Base-by-base conservation (phyloP, 1,284 basidiomycete species). In the Sporisorium reilianum region DNA sequence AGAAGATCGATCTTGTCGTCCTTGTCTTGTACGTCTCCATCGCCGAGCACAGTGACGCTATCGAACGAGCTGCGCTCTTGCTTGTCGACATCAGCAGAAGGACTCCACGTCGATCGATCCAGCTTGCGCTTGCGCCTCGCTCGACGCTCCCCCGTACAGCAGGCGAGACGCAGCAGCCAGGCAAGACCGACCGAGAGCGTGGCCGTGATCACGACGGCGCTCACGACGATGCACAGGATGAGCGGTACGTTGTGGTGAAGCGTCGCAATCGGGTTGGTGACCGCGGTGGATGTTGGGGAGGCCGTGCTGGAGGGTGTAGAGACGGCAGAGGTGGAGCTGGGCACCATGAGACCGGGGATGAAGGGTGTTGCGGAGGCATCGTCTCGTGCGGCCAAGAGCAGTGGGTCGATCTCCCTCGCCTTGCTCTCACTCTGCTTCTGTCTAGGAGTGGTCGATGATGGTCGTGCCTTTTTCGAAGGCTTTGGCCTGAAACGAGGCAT, bases 211-310 rank as follows among this genome's bases (percentile, higher is more conserved):
- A 79, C 53, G 14, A 79, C 46, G n/a, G 67, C 63, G 25, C 75
- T 72, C 16, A 79, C 48, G 14, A 74, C 64, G n/a, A 79, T 65
- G 41, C 71, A 63, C 20, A 79, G 41, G 25, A 75, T 59, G 28
- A 78, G 54, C 6, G 73, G 78, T 2, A 45, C 51, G 50, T 76
- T 79, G 66, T 72, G 69, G 26, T 52, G 64, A 25, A 79, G 57
- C 11, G 42, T 45, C 11, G 63, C 41, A 20, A 58, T 44, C n/a
- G 58, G 58, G 36, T 62, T 58, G 4, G 58, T 57, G 41, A 44
- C 34, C 12, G 46, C 16, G 4, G 61, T 52, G 1, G 60, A 36
- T 11, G 50, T 54, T 12, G 67, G 40, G 16, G 67, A 64, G 12
- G 56, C 23, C 3, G 36, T 41, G 36, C 25, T 42, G 23, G 52